phyloP scores from a whole-genome alignment of 2,329 filamentous ascomycete genomes.

The Hypoxylon rubiginosum region DNA sequence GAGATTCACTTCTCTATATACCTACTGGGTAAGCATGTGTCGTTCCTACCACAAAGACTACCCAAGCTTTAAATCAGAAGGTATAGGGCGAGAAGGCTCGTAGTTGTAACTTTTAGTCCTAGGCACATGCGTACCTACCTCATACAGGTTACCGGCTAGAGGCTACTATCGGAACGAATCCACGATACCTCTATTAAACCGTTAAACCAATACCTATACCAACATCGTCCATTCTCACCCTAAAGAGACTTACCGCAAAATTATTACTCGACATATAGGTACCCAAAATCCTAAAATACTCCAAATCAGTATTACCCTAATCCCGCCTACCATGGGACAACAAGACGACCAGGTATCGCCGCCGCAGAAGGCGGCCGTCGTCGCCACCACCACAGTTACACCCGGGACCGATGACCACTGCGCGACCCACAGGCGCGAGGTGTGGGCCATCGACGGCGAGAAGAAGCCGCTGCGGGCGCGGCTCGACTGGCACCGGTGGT shows the following conservation, averaged over 20 bases:
- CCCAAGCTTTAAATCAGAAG: background rate
- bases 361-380: background rate
- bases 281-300: background rate
- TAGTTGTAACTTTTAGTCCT: too few species aligned
- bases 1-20: background rate
- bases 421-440: conserved; percentile 33
- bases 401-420: conserved; percentile 26
- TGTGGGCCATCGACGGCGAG: conserved; percentile 34
- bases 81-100: background rate
- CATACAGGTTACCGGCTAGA: background rate
- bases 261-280: background rate
- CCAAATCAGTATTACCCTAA: background rate
- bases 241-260: background rate
- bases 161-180: background rate
- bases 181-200: background rate
- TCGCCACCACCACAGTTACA: background rate
- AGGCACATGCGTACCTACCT: too few species aligned
- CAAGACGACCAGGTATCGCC: background rate
- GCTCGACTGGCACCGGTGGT: conserved; percentile 43
- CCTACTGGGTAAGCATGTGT: background rate
- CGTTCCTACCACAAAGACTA: conserved; percentile 15
- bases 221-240: background rate
- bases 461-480: conserved; percentile 15
- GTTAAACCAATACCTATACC: background rate
- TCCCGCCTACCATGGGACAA: background rate